Evolutionary conservation across 768 basidiomycete genomes (phyloP).

Genomic region (Pulveroboletus ravenelii): DNA sequence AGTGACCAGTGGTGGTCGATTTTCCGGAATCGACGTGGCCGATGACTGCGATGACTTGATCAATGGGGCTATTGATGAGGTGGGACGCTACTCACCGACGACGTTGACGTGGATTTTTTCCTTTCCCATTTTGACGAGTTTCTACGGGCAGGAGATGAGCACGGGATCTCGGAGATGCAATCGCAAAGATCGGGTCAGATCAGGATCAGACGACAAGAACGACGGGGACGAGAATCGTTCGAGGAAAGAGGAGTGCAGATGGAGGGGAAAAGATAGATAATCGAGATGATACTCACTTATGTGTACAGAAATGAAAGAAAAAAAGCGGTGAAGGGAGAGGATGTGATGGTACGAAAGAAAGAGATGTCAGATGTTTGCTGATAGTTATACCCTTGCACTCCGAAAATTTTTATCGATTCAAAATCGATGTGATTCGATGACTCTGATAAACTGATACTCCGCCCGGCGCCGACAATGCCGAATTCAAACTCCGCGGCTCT

Average conservation of each 20-base stretch:
- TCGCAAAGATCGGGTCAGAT: constrained; percentile 20
- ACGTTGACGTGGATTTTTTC: constrained; percentile 97
- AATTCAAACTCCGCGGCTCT: constrained; percentile 14
- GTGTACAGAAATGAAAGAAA: constrained; percentile 37
- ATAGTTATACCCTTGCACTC: constrained; percentile 54
- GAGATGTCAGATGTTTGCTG: constrained; percentile 41
- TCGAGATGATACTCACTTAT: constrained; percentile 37
- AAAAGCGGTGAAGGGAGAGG: constrained; percentile 28
- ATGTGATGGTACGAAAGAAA: constrained; percentile 36
- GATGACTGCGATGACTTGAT: constrained; percentile 62
- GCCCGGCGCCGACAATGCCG: constrained; percentile 26
- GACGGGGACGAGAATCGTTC: constrained; percentile 14
- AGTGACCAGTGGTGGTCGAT: constrained; percentile 99
- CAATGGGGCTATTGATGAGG: constrained; percentile 12
- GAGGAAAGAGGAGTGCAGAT: constrained; percentile 23
- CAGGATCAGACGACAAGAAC: constrained; percentile 5
- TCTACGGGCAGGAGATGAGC: constrained; percentile 32
- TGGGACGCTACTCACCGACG: constrained; percentile 63
- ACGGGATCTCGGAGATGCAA: constrained; percentile 6
- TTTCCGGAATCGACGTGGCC: constrained; percentile 99
- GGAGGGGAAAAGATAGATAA: neutral
- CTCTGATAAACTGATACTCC: constrained; percentile 49
- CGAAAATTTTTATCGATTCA: constrained; percentile 63
- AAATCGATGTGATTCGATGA: constrained; percentile 53
- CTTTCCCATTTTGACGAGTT: constrained; percentile 84